Evolutionary conservation across 305 asterid species (phyloP).

Genomic region (Striga hermonthica): DNA sequence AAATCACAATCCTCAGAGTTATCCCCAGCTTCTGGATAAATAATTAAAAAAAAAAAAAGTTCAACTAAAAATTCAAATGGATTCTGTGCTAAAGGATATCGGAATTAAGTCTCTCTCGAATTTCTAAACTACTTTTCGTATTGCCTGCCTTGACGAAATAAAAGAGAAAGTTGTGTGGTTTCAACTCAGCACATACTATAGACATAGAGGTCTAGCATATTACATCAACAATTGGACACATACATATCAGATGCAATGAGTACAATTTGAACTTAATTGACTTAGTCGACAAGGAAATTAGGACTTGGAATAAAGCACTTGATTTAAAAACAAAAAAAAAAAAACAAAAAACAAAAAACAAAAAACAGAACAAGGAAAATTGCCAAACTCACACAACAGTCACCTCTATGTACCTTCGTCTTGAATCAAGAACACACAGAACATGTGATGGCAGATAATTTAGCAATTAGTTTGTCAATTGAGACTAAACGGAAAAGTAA

Average conservation of each 20-base stretch:
- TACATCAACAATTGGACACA: background rate
- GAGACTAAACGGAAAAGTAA: constrained; percentile 12
- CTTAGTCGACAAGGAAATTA: constrained; percentile 2
- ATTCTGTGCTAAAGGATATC: constrained; percentile 17
- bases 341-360: no score
- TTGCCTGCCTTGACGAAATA: constrained; percentile 11
- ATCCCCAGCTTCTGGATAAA: constrained; percentile 42
- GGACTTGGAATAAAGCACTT: constrained; percentile 9
- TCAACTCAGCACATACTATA: constrained; percentile 1
- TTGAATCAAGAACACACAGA: constrained; percentile 13
- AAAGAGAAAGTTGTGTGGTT: constrained; percentile 11
- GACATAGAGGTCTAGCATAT: constrained; percentile 1
- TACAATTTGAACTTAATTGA: constrained; percentile 12
- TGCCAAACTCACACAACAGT: background rate
- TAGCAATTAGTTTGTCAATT: constrained; percentile 2
- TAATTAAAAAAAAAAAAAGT: no score
- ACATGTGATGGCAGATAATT: constrained; percentile 22
- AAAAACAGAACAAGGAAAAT: constrained; percentile 1
- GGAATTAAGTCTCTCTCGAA: constrained; percentile 14
- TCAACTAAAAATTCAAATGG: constrained; percentile 13
- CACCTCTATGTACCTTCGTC: constrained; percentile 12
- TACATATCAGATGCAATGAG: constrained; percentile 16
- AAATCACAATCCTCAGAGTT: constrained; percentile 39
- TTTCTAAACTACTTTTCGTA: constrained; percentile 3
- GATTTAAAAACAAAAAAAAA: constrained; percentile 13